Evolutionary conservation across 2,329 filamentous ascomycete genomes (phyloP), one percentile per base, ranked within the genome.

Genomic region (Neoarthrinium moseri): DNA sequence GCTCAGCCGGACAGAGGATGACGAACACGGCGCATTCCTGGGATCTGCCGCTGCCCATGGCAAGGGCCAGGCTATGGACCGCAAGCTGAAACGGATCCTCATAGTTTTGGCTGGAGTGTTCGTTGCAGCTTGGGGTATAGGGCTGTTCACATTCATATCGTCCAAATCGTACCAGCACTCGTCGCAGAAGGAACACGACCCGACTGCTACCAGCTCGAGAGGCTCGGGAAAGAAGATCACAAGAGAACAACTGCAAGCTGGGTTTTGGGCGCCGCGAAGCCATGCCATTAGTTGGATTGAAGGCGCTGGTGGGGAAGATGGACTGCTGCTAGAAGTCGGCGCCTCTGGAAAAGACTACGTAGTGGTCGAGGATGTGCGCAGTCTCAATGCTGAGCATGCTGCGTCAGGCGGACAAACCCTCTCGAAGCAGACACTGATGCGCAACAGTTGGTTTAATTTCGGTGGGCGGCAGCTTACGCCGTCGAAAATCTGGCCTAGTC

Each of bases 291-390:
- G 79, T 53, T 95, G 89, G 89, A 86, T 94, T 40, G 76, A 79
- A 23, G 87, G 88, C 1, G 79, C 87, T 1, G 73, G 83, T 37
- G 87, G 85, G 12, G 84, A 90, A 61, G 94, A 99, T 62, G 94
- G 94, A 1, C 66, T 97, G 48, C 66, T 99, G 53, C 78, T 99
- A 17, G 87, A 96, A 66, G 77, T 80, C 58, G 83, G 76, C 41
- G 79, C 75, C 1, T 59, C 65, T 1, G 82, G 77, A 5, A 83
- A 89, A 57, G 84, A 86, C 48, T 97, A 86, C 57, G 71, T 99
- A 44, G 81, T 94, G 2, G 89, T 96, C 1, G 87, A 96, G 62
- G 90, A 97, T 64, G 86, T 99, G 43, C 81, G 84, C 47, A 77
- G 75, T 40, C 70, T 76, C 46, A 72, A 76, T 36, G 62, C 60